phyloP scores from a whole-genome alignment of 352 stramenopile species.

The Pythium coloratum region DNA sequence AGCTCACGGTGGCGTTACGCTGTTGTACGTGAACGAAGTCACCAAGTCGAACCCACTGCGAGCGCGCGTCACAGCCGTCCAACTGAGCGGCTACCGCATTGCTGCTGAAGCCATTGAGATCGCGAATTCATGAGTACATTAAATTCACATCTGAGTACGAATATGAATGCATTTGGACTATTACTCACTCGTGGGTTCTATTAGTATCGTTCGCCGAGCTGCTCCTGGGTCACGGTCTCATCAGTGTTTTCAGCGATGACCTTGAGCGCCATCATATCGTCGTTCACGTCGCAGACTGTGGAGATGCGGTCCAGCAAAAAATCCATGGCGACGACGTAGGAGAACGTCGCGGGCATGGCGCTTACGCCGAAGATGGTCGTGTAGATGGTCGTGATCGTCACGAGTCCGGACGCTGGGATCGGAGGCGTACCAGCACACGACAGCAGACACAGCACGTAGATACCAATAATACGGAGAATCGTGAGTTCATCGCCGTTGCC shows the following conservation, averaged over 20 bases:
- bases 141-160: too few species aligned
- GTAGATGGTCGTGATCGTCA: slow-evolving; percentile 69
- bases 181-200: too few species aligned
- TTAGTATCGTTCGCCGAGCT: slow-evolving; percentile 40
- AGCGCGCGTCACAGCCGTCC: slow-evolving; percentile 63
- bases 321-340: slow-evolving; percentile 66
- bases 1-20: slow-evolving; percentile 58
- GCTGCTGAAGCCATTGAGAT: slow-evolving; percentile 44
- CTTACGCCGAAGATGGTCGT: slow-evolving; percentile 59
- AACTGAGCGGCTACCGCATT: slow-evolving; percentile 70
- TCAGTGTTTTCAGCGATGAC: slow-evolving; percentile 76
- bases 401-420: slow-evolving; percentile 50
- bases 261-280: slow-evolving; percentile 79
- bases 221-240: slow-evolving; percentile 61
- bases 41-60: slow-evolving; percentile 81
- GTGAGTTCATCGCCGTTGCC: slow-evolving; percentile 59
- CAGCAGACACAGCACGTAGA: slow-evolving; percentile 66
- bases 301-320: slow-evolving; percentile 67
- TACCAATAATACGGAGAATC: slow-evolving; percentile 43
- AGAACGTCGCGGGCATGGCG: slow-evolving; percentile 53
- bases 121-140: slow-evolving; percentile 50
- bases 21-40: slow-evolving; percentile 80
- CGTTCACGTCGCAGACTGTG: slow-evolving; percentile 76
- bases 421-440: slow-evolving; percentile 51
- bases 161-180: too few species aligned